Percentiles rank a stretch among this genome's conserved stretches.
These are phyloP conservation scores for Punctularia strigosozonata DNA, from an alignment of 768 basidiomycete species.

Conservation along the genomic window DNA sequence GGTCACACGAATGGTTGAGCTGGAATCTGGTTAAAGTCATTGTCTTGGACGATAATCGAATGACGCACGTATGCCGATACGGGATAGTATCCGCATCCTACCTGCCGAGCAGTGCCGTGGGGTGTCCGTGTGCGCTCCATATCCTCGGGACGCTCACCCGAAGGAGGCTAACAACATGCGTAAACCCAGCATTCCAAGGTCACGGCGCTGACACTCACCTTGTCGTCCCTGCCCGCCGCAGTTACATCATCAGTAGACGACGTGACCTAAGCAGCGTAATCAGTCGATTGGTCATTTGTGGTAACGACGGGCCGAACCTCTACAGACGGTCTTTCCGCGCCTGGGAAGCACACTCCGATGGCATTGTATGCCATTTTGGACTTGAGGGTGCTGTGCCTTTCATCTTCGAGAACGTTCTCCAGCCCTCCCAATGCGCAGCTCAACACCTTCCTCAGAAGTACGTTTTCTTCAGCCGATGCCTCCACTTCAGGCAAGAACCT, in stretches of 20 bases:
- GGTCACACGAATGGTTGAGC: constrained; percentile 66
- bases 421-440: constrained; percentile 55
- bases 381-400: constrained; percentile 44
- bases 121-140: constrained; percentile 68
- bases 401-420: constrained; percentile 57
- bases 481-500: constrained; percentile 52
- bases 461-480: constrained; percentile 34
- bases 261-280: too few species aligned
- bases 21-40: too few species aligned
- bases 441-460: constrained; percentile 42
- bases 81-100: constrained; percentile 66
- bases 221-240: constrained; percentile 67
- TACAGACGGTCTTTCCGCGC: too few species aligned
- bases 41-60: not conserved
- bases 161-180: constrained; percentile 32
- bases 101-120: constrained; percentile 60
- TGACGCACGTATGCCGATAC: constrained; percentile 58
- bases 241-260: too few species aligned
- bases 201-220: constrained; percentile 28
- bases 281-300: too few species aligned
- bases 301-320: too few species aligned
- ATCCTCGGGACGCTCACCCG: constrained; percentile 50
- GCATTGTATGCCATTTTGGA: constrained; percentile 72
- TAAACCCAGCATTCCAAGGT: not conserved
- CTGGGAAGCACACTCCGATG: constrained; percentile 57